phyloP scores from a whole-genome alignment of 1,284 basidiomycete species.

The Irpex sp. region DNA sequence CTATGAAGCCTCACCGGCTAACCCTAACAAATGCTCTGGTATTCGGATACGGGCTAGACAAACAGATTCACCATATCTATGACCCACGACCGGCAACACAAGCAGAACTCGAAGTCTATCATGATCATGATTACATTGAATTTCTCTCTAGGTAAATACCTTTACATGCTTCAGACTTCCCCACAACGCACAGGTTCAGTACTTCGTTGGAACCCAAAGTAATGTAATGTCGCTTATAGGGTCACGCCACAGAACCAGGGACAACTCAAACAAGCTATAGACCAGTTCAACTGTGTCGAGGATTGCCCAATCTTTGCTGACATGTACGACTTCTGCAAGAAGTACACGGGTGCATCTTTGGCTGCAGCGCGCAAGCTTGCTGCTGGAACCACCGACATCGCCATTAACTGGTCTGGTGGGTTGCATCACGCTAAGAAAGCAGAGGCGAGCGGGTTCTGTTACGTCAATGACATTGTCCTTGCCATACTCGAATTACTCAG shows the following conservation, averaged over 20 bases:
- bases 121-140: conserved; percentile 93
- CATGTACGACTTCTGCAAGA: conserved; percentile 88
- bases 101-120: conserved; percentile 88
- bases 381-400: conserved; percentile 89
- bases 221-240: conserved; percentile 33
- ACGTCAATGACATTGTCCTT: conserved; percentile 93
- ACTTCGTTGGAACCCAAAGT: neutral
- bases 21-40: conserved; percentile 96
- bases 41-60: conserved; percentile 94
- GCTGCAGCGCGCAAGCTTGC: conserved; percentile 87
- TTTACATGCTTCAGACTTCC: neutral
- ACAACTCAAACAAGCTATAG: conserved; percentile 71
- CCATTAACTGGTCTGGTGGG: conserved; percentile 96
- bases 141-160: conserved; percentile 77
- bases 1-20: conserved; percentile 96
- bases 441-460: conserved; percentile 96
- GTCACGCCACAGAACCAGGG: conserved; percentile 81
- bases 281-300: conserved; percentile 87
- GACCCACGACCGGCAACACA: conserved; percentile 87
- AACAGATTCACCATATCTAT: conserved; percentile 91
- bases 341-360: conserved; percentile 90
- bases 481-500: conserved; percentile 90
- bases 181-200: neutral
- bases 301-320: conserved; percentile 94
- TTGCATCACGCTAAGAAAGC: conserved; percentile 95